Base-by-base conservation (phyloP, 1,284 basidiomycete genomes). In the Moesziomyces parantarcticus region DNA sequence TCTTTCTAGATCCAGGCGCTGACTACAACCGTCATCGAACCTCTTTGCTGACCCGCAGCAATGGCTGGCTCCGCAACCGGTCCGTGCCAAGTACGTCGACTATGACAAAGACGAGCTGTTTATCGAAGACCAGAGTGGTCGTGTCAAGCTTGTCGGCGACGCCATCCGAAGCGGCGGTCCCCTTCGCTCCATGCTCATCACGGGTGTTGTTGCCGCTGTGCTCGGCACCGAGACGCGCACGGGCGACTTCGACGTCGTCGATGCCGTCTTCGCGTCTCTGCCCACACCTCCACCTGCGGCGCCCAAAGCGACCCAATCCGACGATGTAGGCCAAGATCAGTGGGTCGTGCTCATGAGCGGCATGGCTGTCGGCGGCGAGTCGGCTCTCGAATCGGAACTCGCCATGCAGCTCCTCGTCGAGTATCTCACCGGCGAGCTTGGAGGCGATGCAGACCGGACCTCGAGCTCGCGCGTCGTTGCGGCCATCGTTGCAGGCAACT, bases 161-260 rank as follows among this genome's bases (percentile, higher is more conserved):
- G 77, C 81, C 1, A 66, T 78, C 41, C 48, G 39, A 14, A 61
- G 58, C 23, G 78, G 72, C 16, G 61, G 54, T 1, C 44, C 52
- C 0, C 52, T 79, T 14, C 50, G 77, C 21, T 40, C 46, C n/a
- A 70, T 67, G 64, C 60, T 77, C 44, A 75, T 83, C 44, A 83
- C 81, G 1, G 81, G 80, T 1, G 90, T 97, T 18, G 94, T 98
- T 59, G 88, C 94, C 60, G 94, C 91, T 25, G 93, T 89, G 0
- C 87, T 99, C 11, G 96, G 96, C 3, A 89, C 91, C 77, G 97
- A 99, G 84, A 97, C 92, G 0, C 87, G 89, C 1, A 87, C 87
- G 22, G 96, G 97, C 8, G 94, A 97, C 70, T 98, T 99, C 77
- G 92, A 97, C 80, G 94, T 97, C 5, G 88, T 92, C n/a, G 96